phyloP scores from a whole-genome alignment of 2,329 filamentous ascomycete genomes.

The Alternaria sp. region DNA sequence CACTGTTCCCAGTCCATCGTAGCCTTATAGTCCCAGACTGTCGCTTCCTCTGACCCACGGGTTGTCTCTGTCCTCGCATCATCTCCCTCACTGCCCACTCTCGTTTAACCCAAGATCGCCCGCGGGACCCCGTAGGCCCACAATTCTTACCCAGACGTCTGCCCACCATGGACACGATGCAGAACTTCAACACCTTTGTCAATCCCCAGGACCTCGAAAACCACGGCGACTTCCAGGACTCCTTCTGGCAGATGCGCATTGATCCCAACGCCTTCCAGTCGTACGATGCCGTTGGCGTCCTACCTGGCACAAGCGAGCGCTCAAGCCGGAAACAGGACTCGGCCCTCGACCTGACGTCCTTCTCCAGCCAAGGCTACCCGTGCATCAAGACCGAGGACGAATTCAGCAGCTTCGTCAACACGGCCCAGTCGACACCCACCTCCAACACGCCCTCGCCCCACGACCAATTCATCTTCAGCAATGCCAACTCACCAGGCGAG shows the following conservation, averaged over 20 bases:
- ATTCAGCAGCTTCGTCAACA: slow-evolving; percentile 25
- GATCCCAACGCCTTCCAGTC: slow-evolving; percentile 9
- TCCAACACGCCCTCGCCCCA: slow-evolving; percentile 40
- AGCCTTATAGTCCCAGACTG: slow-evolving; percentile 11
- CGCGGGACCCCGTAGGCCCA: slow-evolving; percentile 7
- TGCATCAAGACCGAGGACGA: slow-evolving; percentile 24
- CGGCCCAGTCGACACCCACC: slow-evolving; percentile 28
- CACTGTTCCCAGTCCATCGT: not conserved
- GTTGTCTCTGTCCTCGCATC: slow-evolving; percentile 7
- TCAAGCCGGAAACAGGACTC: slow-evolving; percentile 30
- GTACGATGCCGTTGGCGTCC: slow-evolving; percentile 7
- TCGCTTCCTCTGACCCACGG: slow-evolving; percentile 9
- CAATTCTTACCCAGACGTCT: slow-evolving; percentile 3
- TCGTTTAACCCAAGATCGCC: slow-evolving; percentile 15
- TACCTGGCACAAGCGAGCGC: slow-evolving; percentile 14
- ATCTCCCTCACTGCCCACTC: slow-evolving; percentile 6
- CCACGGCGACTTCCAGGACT: slow-evolving; percentile 23
- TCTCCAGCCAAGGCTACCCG: slow-evolving; percentile 13
- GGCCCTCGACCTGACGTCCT: slow-evolving; percentile 29
- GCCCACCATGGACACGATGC: slow-evolving; percentile 26
- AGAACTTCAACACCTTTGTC: slow-evolving; percentile 25
- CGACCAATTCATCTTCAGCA: slow-evolving; percentile 39
- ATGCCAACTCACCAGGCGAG: slow-evolving; percentile 40
- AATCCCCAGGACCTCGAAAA: slow-evolving; percentile 25
- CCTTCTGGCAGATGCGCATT: slow-evolving; percentile 18